phyloP scores from a whole-genome alignment of 1,139 yeast species.

The Entelexis paramagnoliae region DNA sequence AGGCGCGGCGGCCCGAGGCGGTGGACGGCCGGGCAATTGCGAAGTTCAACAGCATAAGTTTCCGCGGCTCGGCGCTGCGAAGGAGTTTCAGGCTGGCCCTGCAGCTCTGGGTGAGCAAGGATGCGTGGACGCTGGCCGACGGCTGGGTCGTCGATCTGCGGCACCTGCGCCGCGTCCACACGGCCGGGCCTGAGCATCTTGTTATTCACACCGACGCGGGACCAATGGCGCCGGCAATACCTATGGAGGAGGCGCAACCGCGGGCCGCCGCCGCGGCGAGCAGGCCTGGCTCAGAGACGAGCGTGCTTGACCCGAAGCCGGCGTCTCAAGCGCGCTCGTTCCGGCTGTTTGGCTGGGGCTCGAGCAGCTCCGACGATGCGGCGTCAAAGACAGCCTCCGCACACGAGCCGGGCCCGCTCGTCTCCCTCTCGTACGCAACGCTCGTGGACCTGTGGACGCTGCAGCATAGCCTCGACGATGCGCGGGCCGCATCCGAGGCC shows the following conservation, averaged over 20 bases:
- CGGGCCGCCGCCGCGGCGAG: not conserved
- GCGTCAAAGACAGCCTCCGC: not conserved
- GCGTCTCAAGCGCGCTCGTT: not conserved
- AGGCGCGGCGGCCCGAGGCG: conserved; percentile 25
- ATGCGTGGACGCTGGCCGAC: not conserved
- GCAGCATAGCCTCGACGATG: conserved; percentile 37
- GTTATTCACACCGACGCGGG: conserved; percentile 2
- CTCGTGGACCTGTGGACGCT: conserved; percentile 41
- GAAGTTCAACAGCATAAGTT: conserved; percentile 4
- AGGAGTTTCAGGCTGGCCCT: conserved; percentile 13
- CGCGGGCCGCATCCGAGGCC: conserved; percentile 27
- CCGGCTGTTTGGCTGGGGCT: conserved; percentile 8
- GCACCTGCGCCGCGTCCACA: not conserved
- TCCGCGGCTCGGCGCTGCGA: conserved; percentile 1
- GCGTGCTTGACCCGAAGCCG: not conserved
- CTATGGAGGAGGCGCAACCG: not conserved
- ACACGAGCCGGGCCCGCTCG: not conserved
- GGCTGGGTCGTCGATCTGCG: conserved; percentile 17
- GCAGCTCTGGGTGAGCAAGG: conserved; percentile 11
- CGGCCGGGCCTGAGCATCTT: not conserved
- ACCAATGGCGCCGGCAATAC: not conserved
- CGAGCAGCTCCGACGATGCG: not conserved
- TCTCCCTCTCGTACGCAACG: conserved; percentile 26
- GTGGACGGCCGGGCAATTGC: not conserved
- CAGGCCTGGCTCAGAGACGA: not conserved